Conservation (phyloP, 1,284 basidiomycete species). For the Pascua guehoae region DNA sequence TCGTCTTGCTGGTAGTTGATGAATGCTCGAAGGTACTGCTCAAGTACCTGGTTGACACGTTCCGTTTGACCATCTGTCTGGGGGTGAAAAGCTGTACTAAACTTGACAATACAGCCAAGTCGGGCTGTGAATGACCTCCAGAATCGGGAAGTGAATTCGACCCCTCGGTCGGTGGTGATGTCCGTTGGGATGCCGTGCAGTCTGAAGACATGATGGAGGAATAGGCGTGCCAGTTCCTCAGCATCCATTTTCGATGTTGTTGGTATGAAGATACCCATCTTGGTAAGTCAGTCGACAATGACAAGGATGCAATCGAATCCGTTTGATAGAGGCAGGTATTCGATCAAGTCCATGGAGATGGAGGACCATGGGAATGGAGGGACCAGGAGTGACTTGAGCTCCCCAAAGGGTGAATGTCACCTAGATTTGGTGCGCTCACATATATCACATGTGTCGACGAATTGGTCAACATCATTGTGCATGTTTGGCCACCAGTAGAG, state of each 20-base stretch:
- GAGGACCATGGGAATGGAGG: constrained; percentile 45
- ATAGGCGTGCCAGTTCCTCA: not conserved
- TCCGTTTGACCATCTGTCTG: constrained; percentile 55
- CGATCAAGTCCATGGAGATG: constrained; percentile 53
- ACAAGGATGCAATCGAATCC: constrained; percentile 49
- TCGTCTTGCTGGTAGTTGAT: constrained; percentile 49
- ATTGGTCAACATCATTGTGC: constrained; percentile 20
- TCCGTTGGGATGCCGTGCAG: not conserved
- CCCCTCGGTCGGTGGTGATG: not conserved
- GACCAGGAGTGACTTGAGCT: constrained; percentile 43
- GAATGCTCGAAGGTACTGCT: constrained; percentile 44
- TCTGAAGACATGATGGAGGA: constrained; percentile 15
- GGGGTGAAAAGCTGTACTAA: constrained; percentile 49
- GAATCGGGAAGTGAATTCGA: not conserved
- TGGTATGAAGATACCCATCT: constrained; percentile 47
- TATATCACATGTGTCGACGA: constrained; percentile 42
- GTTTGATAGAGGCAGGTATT: constrained; percentile 47
- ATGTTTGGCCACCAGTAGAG: constrained; percentile 35
- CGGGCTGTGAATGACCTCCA: constrained; percentile 1
- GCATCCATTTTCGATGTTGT: not conserved
- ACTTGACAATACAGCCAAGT: constrained; percentile 1
- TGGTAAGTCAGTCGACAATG: constrained; percentile 49
- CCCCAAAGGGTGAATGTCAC: constrained; percentile 40
- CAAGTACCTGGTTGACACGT: constrained; percentile 50
- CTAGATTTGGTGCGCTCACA: constrained; percentile 50